Base-by-base conservation (phyloP, 2,329 filamentous ascomycete genomes). In the Clonostachys sp. region DNA sequence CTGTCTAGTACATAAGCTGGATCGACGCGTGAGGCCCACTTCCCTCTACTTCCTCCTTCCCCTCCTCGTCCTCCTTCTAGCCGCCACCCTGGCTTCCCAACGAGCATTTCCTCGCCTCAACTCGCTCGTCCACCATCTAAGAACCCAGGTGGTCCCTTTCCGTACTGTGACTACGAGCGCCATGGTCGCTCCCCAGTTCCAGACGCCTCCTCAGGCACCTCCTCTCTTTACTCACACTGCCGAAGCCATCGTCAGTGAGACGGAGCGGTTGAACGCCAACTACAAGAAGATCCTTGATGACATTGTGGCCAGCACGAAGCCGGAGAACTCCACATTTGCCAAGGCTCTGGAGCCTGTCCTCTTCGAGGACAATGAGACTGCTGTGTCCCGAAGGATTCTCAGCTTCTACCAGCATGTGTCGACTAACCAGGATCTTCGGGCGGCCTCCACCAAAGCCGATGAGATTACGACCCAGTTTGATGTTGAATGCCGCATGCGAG, bases 361-460 rank as follows among this genome's bases (percentile, higher is more conserved):
- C 30, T 73, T 82, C 44, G 87, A 88, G 57, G 86, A 91, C 68
- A 87, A 91, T 64, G 61, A 73, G 40, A 73, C 78, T 54, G 72
- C 74, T 2, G 71, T 87, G 24, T 73, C 77, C 51, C 68, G 75
- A 43, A 76, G 83, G 50, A 91, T 91, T 53, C 69, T 91, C 46
- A 83, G 83, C 53, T 91, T 94, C 68, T 92, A 91, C 65, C 86
- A 91, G 60, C 84, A 88, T 53, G 86, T 92, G 5, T 90, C 86
- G 16, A 78, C 77, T 1, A 75, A 89, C 58, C 75, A 78, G 51
- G 77, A 75, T 46, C 73, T 94, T 42, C 81, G 89, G 35, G 83
- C 90, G 68, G 87, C 87, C 13, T 89, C 86, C 4, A 87, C 83
- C 51, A 82, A 91, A 61, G 86, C 88, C 0, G 84, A 90, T 62